These are phyloP conservation scores for Globisporangium solare DNA, from an alignment of 352 stramenopile species.

Conservation along the genomic window DNA sequence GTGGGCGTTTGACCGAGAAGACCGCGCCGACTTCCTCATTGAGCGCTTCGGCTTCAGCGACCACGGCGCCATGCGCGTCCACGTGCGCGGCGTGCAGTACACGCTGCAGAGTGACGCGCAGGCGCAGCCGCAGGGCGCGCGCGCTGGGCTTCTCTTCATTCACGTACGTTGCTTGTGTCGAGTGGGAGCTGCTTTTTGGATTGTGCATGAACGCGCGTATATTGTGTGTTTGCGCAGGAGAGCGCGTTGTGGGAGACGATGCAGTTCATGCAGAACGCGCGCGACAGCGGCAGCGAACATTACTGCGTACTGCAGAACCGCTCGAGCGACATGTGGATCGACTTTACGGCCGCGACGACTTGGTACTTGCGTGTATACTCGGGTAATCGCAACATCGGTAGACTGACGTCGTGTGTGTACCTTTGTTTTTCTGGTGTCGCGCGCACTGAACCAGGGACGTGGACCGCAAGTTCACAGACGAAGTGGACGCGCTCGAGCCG, in stretches of 20 bases:
- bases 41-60: constrained; percentile 88
- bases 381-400: too few relatives aligned
- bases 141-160: constrained; percentile 55
- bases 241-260: constrained; percentile 54
- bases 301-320: constrained; percentile 46
- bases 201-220: neutral
- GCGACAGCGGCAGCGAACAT: constrained; percentile 13
- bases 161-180: constrained; percentile 37
- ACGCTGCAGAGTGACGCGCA: too few relatives aligned
- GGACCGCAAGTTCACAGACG: constrained; percentile 26
- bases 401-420: too few relatives aligned
- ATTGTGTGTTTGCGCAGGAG: constrained; percentile 22
- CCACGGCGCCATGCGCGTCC: constrained; percentile 62
- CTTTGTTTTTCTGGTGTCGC: too few relatives aligned
- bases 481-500: constrained; percentile 18
- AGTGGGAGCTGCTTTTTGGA: too few relatives aligned
- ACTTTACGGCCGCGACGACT: constrained; percentile 47
- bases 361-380: too few relatives aligned
- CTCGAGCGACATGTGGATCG: constrained; percentile 47
- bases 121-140: constrained; percentile 14
- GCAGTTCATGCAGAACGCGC: constrained; percentile 35
- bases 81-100: constrained; percentile 49
- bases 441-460: too few relatives aligned
- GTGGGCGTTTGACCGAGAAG: constrained; percentile 65
- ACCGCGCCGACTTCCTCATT: constrained; percentile 79